Evolutionary conservation across 1,284 basidiomycete genomes (phyloP), one percentile per base, ranked within the genome.

Genomic region (Cutaneotrichosporon dermatis): DNA sequence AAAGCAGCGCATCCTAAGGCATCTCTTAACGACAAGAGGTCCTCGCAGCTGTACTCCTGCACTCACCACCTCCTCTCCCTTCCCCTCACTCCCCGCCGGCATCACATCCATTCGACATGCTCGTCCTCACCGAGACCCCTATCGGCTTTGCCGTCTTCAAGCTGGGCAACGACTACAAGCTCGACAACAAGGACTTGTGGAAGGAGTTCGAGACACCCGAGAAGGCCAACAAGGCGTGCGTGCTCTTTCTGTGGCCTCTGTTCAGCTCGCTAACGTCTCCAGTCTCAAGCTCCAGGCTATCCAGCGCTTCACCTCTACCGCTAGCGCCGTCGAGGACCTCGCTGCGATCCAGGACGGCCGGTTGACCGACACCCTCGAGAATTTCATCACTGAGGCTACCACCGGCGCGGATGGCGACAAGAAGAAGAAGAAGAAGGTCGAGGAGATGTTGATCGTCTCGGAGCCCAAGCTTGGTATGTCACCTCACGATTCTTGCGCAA

Each of bases 311-410:
- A 89, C 89, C 41, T 95, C 92, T 51, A 98, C 95, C 9, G 96
- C 92, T 35, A 88, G 88, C 25, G 95, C 96, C n/a, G 95, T 99
- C n/a, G 94, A 98, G 79, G 95, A 98, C 76, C 88, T 98, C 69
- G 90, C 92, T 37, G 87, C 94, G 11, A 80, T 98, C 51, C 92
- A 95, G 75, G 88, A 89, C 56, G 93, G 94, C 65, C 94, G 96
- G 80, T 78, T 98, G 54, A 90, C 90, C 56, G 96, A 96, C 79
- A 86, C 88, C 6, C 81, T 98, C 68, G 95, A 95, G 80, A 88
- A 95, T 75, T 98, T 98, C 82, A 80, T 99, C 69, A 87, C 88
- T 36, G 88, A 93, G 46, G 88, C 95, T 70, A 85, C 96, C 51
- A 82, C 90, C 44, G 71, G 66, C 4, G 68, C 54, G 8, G 70